phyloP scores from a whole-genome alignment of 2,329 filamentous ascomycete species.

The Penicillium sp. region DNA sequence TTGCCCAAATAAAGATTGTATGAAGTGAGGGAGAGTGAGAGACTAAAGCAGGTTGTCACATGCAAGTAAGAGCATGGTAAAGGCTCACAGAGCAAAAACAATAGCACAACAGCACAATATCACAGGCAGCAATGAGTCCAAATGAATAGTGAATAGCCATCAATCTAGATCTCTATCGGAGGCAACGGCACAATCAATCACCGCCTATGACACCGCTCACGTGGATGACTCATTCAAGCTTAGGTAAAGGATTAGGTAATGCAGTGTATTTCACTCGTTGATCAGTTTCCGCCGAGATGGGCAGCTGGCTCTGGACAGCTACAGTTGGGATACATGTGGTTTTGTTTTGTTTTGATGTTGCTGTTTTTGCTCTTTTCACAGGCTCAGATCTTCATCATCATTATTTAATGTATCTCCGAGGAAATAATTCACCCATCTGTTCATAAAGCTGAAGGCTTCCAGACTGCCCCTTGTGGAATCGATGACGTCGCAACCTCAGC shows the following conservation, averaged over 20 bases:
- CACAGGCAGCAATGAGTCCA: neutral
- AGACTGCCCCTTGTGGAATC: neutral
- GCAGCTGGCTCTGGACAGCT: neutral
- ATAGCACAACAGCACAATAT: neutral
- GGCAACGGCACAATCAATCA: slow-evolving; percentile 12
- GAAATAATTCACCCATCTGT: neutral
- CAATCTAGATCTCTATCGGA: slow-evolving; percentile 7
- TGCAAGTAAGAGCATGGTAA: neutral
- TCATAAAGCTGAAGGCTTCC: neutral
- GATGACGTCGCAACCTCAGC: neutral
- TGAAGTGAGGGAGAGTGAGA: neutral
- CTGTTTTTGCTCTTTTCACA: neutral
- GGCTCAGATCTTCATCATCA: neutral
- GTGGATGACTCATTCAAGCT: slow-evolving; percentile 1
- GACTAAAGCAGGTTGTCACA: neutral
- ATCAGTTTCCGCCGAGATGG: too few species aligned
- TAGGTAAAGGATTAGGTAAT: slow-evolving; percentile 7
- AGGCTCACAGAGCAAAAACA: neutral
- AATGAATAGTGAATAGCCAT: neutral
- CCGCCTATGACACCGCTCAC: slow-evolving; percentile 16
- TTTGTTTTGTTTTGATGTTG: neutral
- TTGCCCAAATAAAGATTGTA: slow-evolving; percentile 1
- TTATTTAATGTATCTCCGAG: neutral
- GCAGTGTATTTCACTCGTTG: neutral
- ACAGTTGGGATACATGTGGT: neutral